Evolutionary conservation across 2,329 filamentous ascomycete species (phyloP), one percentile per base, ranked within the genome.

Genomic region (Penicillium sp.): DNA sequence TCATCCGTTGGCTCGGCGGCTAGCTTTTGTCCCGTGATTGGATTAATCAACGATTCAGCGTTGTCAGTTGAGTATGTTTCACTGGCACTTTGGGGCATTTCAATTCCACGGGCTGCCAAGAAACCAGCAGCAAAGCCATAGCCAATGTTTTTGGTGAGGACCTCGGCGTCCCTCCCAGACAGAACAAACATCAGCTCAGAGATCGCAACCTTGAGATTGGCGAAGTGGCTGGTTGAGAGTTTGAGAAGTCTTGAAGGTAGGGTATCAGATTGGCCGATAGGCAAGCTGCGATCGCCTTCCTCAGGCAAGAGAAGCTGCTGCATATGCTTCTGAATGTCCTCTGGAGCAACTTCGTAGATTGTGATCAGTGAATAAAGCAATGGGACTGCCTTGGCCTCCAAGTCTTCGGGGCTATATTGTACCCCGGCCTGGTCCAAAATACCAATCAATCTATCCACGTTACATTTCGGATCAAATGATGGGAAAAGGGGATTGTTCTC

Each of bases 81-180:
- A 9, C 85, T 75, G 1, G 86, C 83, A 50, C 81, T 86, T 54
- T 86, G 80, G 0, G 92, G 90, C 21, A 96, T 79, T 0, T 87
- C 81, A 11, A 97, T 85, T 51, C 94, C 90, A 58, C 93, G 89
- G 58, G 89, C 88, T 75, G 92, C 88, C 14, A 99, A 77, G 69
- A 94, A 96, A 0, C 94, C 94, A 0, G 92, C 90, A 0, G 94
- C 94, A 67, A 90, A 96, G 0, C 94, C 94, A 68, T 96, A 99
- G 0, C 94, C 94, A 11, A 99, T 90, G 62, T 97, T 97, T 48
- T 89, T 82, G 0, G 97, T 89, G 66, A 97, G 94, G 29, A 81
- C 88, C 14, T 82, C 83, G 0, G 92, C 84, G 64, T 97, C 87
- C 63, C 87, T 89, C 59, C 88, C 88, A 0, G 92, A 96, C 27